Evolutionary conservation across 495 filamentous ascomycete genomes (phyloP).

Genomic region (Pyrenula massariospora): DNA sequence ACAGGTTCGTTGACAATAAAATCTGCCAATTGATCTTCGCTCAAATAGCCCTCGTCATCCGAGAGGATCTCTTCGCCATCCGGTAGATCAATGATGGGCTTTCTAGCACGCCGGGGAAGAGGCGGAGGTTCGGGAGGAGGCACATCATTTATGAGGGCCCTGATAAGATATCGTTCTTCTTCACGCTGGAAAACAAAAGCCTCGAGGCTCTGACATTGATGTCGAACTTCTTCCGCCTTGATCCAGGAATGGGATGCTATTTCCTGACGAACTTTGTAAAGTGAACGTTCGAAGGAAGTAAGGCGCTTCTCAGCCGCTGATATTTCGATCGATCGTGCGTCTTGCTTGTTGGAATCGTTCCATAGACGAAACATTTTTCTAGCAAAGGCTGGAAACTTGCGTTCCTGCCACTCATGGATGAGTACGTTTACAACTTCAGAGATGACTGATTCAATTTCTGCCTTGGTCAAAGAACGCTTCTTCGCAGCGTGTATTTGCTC

Average conservation of each 20-base stretch:
- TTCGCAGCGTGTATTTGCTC: constrained; percentile 7
- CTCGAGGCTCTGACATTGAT: constrained; percentile 46
- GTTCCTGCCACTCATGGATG: constrained; percentile 43
- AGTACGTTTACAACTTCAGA: constrained; percentile 38
- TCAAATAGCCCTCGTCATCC: neutral
- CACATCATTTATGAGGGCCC: constrained; percentile 9
- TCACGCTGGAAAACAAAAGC: constrained; percentile 46
- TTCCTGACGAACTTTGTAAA: constrained; percentile 35
- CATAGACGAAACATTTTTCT: constrained; percentile 49
- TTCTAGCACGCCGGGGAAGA: neutral
- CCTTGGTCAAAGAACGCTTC: constrained; percentile 21
- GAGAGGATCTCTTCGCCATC: neutral
- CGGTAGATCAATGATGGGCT: neutral
- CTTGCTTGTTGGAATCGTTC: constrained; percentile 29
- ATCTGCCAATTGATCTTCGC: neutral
- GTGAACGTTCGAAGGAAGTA: constrained; percentile 27
- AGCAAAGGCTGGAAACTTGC: constrained; percentile 39
- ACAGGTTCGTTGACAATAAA: neutral
- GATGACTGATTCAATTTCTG: constrained; percentile 39
- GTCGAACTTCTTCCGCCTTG: constrained; percentile 28
- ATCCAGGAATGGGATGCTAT: constrained; percentile 40
- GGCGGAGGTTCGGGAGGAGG: neutral
- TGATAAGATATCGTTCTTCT: constrained; percentile 40
- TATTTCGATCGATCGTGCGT: constrained; percentile 5
- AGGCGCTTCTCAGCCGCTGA: constrained; percentile 12